Percentiles rank a stretch among this genome's conserved stretches.
Conservation (phyloP, 805 yeast species). For the Ogataea kodamae region DNA sequence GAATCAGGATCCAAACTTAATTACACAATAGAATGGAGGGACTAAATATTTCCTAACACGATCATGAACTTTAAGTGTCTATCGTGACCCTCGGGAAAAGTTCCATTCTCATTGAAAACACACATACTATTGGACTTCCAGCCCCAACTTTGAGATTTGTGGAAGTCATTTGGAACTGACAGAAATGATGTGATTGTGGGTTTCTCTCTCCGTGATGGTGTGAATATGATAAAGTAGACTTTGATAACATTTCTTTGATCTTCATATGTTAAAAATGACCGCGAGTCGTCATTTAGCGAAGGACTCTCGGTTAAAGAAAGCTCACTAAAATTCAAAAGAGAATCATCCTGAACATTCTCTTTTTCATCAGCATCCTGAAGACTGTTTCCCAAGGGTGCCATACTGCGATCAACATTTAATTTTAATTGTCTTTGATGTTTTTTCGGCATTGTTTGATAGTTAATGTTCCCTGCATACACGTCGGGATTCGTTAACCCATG, state of each 20-base stretch:
- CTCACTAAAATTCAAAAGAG: conserved; percentile 20
- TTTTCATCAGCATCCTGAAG: conserved; percentile 20
- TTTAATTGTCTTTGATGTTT: conserved; percentile 8
- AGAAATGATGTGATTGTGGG: conserved; percentile 49
- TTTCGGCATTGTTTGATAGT: conserved; percentile 26
- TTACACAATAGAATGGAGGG: conserved; percentile 74
- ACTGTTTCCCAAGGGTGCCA: conserved; percentile 5
- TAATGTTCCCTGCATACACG: conserved; percentile 29
- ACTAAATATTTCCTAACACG: conserved; percentile 42
- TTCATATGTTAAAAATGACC: conserved; percentile 39
- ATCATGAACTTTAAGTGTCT: conserved; percentile 47
- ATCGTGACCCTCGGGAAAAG: conserved; percentile 42
- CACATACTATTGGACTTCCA: conserved; percentile 58
- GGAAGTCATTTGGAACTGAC: conserved; percentile 53
- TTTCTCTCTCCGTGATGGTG: conserved; percentile 46
- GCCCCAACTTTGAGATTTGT: conserved; percentile 57
- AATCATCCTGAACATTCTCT: conserved; percentile 26
- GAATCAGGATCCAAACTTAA: conserved; percentile 70
- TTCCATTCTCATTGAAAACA: conserved; percentile 46
- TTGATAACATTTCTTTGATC: conserved; percentile 45
- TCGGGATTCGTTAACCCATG: conserved; percentile 41
- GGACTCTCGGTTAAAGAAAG: conserved; percentile 19
- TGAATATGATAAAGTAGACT: conserved; percentile 51
- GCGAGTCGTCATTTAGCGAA: conserved; percentile 8
- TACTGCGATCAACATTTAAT: conserved; percentile 3